Conservation (phyloP, 768 basidiomycete genomes). For the Sutorius australiensis region DNA sequence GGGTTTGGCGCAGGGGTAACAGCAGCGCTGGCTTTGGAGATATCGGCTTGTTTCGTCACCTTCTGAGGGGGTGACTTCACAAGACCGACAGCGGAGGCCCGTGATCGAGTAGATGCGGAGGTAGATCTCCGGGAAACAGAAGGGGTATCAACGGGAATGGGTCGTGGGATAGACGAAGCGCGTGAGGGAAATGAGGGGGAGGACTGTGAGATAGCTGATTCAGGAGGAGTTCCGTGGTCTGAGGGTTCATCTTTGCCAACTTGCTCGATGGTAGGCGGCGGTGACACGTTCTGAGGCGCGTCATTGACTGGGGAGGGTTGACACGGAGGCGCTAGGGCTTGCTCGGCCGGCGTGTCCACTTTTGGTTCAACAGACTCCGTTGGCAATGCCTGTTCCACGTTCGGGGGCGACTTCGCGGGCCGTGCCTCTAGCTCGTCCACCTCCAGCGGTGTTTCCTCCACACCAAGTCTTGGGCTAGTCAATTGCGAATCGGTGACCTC, state of each 20-base stretch:
- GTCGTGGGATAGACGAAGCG: neutral
- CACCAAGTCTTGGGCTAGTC: neutral
- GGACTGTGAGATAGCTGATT: slow-evolving; percentile 8
- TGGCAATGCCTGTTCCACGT: neutral
- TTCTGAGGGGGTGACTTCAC: neutral
- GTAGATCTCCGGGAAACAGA: neutral
- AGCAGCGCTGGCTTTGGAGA: neutral
- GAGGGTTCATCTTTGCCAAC: slow-evolving; percentile 7
- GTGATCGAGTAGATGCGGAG: neutral
- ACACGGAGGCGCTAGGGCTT: neutral
- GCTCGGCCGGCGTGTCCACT: neutral
- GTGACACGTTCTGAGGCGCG: slow-evolving; percentile 2
- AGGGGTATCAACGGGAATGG: neutral
- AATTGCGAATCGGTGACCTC: neutral
- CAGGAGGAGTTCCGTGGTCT: slow-evolving; percentile 15
- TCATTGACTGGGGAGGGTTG: neutral
- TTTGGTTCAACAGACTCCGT: neutral
- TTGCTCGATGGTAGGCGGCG: neutral
- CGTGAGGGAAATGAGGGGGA: slow-evolving; percentile 5
- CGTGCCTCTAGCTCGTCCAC: slow-evolving; percentile 5
- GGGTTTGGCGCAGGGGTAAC: slow-evolving; percentile 4
- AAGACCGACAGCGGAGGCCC: neutral
- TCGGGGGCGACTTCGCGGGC: slow-evolving; percentile 1
- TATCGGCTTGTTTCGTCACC: neutral
- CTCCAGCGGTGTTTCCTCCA: neutral